Base-by-base conservation (phyloP, 2,329 filamentous ascomycete species). In the Cordyceps tenuipes region DNA sequence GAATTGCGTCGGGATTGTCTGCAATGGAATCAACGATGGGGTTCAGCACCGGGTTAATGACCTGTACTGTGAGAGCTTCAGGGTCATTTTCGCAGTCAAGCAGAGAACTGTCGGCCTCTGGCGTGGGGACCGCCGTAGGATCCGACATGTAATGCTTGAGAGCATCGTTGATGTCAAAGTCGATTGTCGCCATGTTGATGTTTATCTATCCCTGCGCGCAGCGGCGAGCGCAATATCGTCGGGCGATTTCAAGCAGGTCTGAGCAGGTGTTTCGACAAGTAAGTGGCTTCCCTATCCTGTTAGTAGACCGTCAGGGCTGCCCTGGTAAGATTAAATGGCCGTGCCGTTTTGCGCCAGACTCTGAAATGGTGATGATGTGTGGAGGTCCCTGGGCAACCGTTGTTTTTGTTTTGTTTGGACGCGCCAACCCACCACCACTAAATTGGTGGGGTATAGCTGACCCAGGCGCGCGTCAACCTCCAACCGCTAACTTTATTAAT, bases 111-210 rank as follows among this genome's bases (percentile, higher is more conserved):
- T 94, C 89, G 60, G 92, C 94, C 72, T 97, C 93, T 48, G 89
- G 87, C 2, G 92, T 97, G 8, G 88, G 80, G 60, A 97, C 89
- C 44, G 85, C 83, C 50, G 86, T 80, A 9, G 94, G 93, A 72
- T 97, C 93, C 76, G 91, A 95, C 83, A 97, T 90, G 76, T 97
- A 99, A 72, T 90, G 84, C 80, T 96, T 97, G 74, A 97, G 88
- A 65, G 91, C 91, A 78, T 96, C 89, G 73, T 97, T 96, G 75
- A 99, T 90, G 74, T 97, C 90, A 77, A 99, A 99, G 70, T 87
- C 83, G 72, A 91, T 83, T 78, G 89, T 89, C 69, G 80, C 88
- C 86, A 88, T 88, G 72, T 73, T 68, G 73, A 66, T 69, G 68
- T 66, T 66, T 62, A 36, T 26, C 10, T 61, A 57, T 59, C 53